phyloP scores from a whole-genome alignment of 2,329 filamentous ascomycete genomes.

The Ustulina deusta region DNA sequence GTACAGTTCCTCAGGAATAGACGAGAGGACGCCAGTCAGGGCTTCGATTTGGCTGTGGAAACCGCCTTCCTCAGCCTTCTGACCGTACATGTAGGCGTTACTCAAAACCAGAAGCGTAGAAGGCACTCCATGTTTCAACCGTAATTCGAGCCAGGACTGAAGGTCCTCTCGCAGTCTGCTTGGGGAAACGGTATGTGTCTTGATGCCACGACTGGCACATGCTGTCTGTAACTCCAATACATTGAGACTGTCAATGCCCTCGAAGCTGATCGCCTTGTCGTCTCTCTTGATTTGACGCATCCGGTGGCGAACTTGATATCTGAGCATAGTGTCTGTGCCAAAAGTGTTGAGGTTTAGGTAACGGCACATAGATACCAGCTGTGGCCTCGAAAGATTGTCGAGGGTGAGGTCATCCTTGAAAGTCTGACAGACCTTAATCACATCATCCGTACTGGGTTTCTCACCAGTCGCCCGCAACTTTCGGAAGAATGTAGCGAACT shows the following conservation, averaged over 20 bases:
- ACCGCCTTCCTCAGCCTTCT: conserved; percentile 79
- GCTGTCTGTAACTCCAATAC: conserved; percentile 93
- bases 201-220: conserved; percentile 89
- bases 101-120: conserved; percentile 94
- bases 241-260: conserved; percentile 93
- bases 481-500: conserved; percentile 96
- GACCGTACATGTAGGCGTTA: conserved; percentile 97
- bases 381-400: conserved; percentile 94
- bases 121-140: conserved; percentile 93
- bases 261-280: conserved; percentile 91
- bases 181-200: conserved; percentile 91
- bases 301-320: conserved; percentile 95
- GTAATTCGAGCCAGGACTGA: conserved; percentile 92
- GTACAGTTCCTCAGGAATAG: conserved; percentile 97
- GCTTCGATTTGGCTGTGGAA: conserved; percentile 92
- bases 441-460: conserved; percentile 85
- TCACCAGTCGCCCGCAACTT: conserved; percentile 94
- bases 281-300: conserved; percentile 99
- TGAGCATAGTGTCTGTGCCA: conserved; percentile 96
- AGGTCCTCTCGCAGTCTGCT: conserved; percentile 89
- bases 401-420: conserved; percentile 98
- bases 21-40: conserved; percentile 89
- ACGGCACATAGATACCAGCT: conserved; percentile 96
- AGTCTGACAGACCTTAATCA: conserved; percentile 98
- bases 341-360: conserved; percentile 99